Evolutionary conservation across 176 grass and related monocot genomes (phyloP).

Genomic region (Dendrocalamus sinicus): DNA sequence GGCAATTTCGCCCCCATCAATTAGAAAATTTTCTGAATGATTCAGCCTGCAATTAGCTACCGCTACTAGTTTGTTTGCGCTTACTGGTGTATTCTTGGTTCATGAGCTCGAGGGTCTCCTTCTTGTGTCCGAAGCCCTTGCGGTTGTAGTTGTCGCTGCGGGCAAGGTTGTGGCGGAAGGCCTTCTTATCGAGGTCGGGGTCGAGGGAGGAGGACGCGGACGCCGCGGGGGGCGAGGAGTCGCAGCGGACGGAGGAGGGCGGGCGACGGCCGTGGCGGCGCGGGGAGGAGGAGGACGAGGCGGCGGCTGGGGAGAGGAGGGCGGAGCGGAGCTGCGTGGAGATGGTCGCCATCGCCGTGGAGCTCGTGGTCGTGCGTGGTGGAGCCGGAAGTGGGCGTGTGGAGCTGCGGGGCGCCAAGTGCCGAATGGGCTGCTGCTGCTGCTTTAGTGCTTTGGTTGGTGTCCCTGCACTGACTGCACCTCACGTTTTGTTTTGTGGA

Average conservation of each 20-base stretch:
- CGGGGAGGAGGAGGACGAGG: slow-evolving; percentile 24
- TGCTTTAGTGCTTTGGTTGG: too few species aligned
- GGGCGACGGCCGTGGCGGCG: slow-evolving; percentile 8
- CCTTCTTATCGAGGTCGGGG: slow-evolving; percentile 95
- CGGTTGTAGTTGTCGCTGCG: slow-evolving; percentile 98
- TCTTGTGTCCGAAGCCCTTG: slow-evolving; percentile 91
- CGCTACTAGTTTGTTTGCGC: not conserved
- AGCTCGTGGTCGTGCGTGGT: not conserved
- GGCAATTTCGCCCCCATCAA: not conserved
- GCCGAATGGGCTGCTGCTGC: not conserved
- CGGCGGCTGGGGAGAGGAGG: slow-evolving; percentile 46
- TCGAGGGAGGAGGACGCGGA: slow-evolving; percentile 51
- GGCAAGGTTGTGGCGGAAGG: slow-evolving; percentile 92
- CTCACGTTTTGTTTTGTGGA: too few species aligned
- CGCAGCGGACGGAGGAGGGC: slow-evolving; percentile 66
- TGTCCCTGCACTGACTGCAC: not conserved
- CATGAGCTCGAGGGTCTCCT: slow-evolving; percentile 97
- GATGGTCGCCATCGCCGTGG: slow-evolving; percentile 60
- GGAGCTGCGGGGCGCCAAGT: slow-evolving; percentile 10
- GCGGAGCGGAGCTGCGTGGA: slow-evolving; percentile 57
- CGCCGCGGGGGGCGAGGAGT: slow-evolving; percentile 33
- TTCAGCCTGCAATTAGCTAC: not conserved
- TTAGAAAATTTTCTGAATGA: not conserved
- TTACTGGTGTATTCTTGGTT: slow-evolving; percentile 92
- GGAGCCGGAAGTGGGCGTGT: not conserved